Conservation (phyloP, 176 grass and related monocot genomes). For the Miscanthus lutarioriparius region DNA sequence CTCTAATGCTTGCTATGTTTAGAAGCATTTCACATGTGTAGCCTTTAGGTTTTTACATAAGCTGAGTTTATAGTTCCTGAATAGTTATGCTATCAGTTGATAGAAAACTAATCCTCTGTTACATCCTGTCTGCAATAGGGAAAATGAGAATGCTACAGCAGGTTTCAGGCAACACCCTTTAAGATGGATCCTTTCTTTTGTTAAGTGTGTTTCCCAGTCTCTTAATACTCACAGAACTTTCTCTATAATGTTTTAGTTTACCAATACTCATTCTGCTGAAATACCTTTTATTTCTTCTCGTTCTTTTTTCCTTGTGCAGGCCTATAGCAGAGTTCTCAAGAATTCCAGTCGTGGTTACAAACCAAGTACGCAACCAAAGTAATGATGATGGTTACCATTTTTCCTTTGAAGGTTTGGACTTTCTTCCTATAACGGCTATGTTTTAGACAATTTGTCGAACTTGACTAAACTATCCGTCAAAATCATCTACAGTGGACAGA, state of each 20-base stretch:
- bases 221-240: background rate
- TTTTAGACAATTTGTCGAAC: too few species aligned
- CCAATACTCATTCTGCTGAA: background rate
- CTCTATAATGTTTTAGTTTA: slow-evolving; percentile 12
- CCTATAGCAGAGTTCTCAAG: slow-evolving; percentile 84
- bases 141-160: slow-evolving; percentile 53
- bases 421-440: too few species aligned
- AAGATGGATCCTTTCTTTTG: slow-evolving; percentile 91
- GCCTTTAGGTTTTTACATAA: background rate
- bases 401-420: too few species aligned
- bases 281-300: slow-evolving; percentile 32
- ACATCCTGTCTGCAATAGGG: slow-evolving; percentile 49
- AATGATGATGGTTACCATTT: too few species aligned
- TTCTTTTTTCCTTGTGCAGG: slow-evolving; percentile 30
- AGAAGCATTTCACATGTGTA: background rate
- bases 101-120: slow-evolving; percentile 8
- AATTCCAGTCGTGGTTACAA: too few species aligned
- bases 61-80: background rate
- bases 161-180: slow-evolving; percentile 58
- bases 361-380: too few species aligned
- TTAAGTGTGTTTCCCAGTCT: slow-evolving; percentile 58
- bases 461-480: too few species aligned
- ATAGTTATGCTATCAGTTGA: background rate
- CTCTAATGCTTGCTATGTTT: background rate
- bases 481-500: too few species aligned